phyloP scores from a whole-genome alignment of 345 rosid genomes.

The Diplotaxis tenuifolia region DNA sequence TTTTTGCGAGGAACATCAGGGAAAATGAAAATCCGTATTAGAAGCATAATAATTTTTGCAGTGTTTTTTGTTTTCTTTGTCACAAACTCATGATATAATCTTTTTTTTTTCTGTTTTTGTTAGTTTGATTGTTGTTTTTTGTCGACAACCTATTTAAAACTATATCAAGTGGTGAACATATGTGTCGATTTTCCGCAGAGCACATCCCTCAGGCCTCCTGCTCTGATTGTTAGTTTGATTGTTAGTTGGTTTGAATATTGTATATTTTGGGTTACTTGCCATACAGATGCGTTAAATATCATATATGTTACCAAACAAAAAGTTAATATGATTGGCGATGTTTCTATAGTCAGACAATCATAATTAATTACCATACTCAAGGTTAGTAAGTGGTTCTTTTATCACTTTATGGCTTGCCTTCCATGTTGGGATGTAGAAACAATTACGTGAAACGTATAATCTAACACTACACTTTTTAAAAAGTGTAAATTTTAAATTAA shows the following conservation, averaged over 20 bases:
- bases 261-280: conserved; percentile 13
- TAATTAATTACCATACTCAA: neutral
- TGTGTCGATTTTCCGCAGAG: too few relatives aligned
- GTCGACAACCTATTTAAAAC: too few relatives aligned
- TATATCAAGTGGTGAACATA: too few relatives aligned
- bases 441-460: neutral
- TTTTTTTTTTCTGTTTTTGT: neutral
- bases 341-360: neutral
- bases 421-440: neutral
- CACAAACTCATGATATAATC: conserved; percentile 3
- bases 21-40: neutral
- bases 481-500: neutral
- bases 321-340: neutral
- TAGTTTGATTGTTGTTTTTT: neutral
- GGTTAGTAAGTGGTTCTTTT: neutral
- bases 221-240: neutral
- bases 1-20: conserved; percentile 5
- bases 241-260: neutral
- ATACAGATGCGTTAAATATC: neutral
- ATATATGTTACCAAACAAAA: neutral
- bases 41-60: neutral
- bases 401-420: neutral
- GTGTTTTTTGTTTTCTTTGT: neutral
- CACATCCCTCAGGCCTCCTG: too few relatives aligned
- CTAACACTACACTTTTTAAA: neutral